A percentile compares a stretch with the other conserved stretches of the same genome.
Evolutionary conservation across 345 rosid genomes (phyloP).

Genomic region (Euphorbia peplus): DNA sequence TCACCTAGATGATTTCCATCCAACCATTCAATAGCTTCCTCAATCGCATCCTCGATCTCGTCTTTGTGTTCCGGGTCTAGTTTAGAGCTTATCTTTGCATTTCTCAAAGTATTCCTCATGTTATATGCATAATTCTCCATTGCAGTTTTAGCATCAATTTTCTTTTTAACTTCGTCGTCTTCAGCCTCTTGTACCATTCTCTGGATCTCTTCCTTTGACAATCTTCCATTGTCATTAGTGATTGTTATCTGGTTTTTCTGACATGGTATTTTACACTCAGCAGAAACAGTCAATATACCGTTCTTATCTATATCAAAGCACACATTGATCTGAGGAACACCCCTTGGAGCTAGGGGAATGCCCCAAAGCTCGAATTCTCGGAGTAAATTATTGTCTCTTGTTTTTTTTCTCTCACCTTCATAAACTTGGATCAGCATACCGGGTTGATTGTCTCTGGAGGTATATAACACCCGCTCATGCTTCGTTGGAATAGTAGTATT

Average conservation of each 20-base stretch:
- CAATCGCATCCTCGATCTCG: slow-evolving; percentile 23
- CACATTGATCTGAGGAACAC: slow-evolving; percentile 15
- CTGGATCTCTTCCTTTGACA: not conserved
- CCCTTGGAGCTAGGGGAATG: slow-evolving; percentile 21
- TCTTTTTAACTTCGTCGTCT: not conserved
- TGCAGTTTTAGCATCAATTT: not conserved
- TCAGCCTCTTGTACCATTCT: not conserved
- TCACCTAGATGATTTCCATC: slow-evolving; percentile 24
- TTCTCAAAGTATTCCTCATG: slow-evolving; percentile 22
- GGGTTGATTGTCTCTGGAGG: slow-evolving; percentile 15
- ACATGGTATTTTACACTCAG: slow-evolving; percentile 20
- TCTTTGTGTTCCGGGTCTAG: slow-evolving; percentile 11
- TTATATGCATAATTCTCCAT: slow-evolving; percentile 17
- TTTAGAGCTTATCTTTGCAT: slow-evolving; percentile 16
- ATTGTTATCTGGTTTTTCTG: slow-evolving; percentile 25
- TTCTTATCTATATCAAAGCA: not conserved
- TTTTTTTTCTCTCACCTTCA: slow-evolving; percentile 14
- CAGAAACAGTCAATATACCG: slow-evolving; percentile 23
- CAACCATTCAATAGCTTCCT: slow-evolving; percentile 16
- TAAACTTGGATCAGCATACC: slow-evolving; percentile 13
- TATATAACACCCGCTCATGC: slow-evolving; percentile 17
- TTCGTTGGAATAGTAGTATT: slow-evolving; percentile 21
- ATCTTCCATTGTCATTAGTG: slow-evolving; percentile 23
- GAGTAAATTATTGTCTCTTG: slow-evolving; percentile 10
- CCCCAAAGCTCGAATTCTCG: slow-evolving; percentile 18